Conservation (phyloP, 371 early-diverging fungal genomes). For the Saksenaea oblongispora region DNA sequence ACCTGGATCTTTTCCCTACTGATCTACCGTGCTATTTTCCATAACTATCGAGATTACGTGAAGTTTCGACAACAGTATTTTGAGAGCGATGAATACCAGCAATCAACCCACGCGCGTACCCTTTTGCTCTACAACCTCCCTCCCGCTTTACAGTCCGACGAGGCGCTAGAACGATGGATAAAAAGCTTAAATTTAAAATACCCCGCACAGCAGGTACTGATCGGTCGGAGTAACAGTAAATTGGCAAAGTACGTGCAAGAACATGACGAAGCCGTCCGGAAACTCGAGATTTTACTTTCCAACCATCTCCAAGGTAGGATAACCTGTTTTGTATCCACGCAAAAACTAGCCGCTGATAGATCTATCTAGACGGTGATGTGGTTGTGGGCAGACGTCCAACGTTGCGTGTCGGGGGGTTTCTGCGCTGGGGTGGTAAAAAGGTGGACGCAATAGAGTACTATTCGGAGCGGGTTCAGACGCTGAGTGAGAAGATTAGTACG, state of each 20-base stretch:
- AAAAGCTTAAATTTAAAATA: conserved; percentile 40
- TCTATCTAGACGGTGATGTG: conserved; percentile 55
- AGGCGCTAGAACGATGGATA: conserved; percentile 57
- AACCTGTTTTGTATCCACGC: no score
- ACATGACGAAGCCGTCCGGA: conserved; percentile 67
- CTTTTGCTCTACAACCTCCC: conserved; percentile 76
- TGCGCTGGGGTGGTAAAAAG: conserved; percentile 53
- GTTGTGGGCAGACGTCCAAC: conserved; percentile 54
- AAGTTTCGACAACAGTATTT: conserved; percentile 58
- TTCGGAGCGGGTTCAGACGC: conserved; percentile 59
- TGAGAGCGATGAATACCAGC: conserved; percentile 61
- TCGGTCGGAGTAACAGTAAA: conserved; percentile 70
- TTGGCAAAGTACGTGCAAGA: conserved; percentile 70
- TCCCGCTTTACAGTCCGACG: conserved; percentile 56
- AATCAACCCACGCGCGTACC: conserved; percentile 63
- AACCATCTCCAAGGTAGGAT: conserved; percentile 57
- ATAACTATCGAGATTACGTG: conserved; percentile 57
- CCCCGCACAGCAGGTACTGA: conserved; percentile 60
- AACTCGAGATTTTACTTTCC: conserved; percentile 67
- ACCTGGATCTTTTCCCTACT: conserved; percentile 60
- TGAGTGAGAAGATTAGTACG: conserved; percentile 64
- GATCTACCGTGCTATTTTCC: conserved; percentile 46
- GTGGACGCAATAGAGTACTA: conserved; percentile 84
- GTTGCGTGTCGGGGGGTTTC: conserved; percentile 40
- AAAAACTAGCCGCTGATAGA: no score